A percentile compares a stretch with the other conserved stretches of the same genome.
phyloP scores from a whole-genome alignment of 139 green algal genomes.

The Microglena sp. region DNA sequence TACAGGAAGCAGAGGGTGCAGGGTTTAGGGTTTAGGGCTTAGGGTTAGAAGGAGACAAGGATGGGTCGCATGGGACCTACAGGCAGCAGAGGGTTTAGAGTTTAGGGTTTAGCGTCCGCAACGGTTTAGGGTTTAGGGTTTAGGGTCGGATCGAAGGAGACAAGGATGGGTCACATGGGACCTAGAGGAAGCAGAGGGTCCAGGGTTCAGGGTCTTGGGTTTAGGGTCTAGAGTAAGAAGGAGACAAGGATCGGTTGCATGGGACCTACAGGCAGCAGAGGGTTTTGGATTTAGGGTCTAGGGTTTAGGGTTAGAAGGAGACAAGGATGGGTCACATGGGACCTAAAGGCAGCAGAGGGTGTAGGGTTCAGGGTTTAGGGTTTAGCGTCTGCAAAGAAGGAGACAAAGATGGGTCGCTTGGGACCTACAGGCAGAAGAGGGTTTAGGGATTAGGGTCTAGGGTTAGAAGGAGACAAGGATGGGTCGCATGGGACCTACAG shows the following conservation, averaged over 20 bases:
- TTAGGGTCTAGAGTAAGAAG: slow-evolving; percentile 47
- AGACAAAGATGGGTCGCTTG: too few relatives aligned
- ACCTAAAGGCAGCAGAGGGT: neutral
- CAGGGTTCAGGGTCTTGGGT: neutral
- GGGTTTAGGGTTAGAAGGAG: neutral
- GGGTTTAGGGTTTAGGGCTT: neutral
- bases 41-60: neutral
- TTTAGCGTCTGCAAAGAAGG: too few relatives aligned
- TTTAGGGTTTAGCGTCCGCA: neutral
- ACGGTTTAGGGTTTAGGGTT: neutral
- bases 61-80: neutral
- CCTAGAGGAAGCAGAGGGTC: too few relatives aligned
- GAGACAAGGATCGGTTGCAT: slow-evolving; percentile 58
- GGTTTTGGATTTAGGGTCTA: neutral
- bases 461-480: slow-evolving; percentile 75
- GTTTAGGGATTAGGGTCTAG: neutral
- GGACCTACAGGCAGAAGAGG: too few relatives aligned
- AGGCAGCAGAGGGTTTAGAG: too few relatives aligned
- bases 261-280: too few relatives aligned
- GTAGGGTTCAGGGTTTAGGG: too few relatives aligned
- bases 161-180: too few relatives aligned
- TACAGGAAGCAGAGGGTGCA: too few relatives aligned
- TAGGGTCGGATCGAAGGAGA: too few relatives aligned
- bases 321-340: neutral
- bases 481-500: slow-evolving; percentile 47